These are phyloP conservation scores for Hypoxylon rickii DNA, from an alignment of 495 filamentous ascomycete genomes.

Conservation along the genomic window DNA sequence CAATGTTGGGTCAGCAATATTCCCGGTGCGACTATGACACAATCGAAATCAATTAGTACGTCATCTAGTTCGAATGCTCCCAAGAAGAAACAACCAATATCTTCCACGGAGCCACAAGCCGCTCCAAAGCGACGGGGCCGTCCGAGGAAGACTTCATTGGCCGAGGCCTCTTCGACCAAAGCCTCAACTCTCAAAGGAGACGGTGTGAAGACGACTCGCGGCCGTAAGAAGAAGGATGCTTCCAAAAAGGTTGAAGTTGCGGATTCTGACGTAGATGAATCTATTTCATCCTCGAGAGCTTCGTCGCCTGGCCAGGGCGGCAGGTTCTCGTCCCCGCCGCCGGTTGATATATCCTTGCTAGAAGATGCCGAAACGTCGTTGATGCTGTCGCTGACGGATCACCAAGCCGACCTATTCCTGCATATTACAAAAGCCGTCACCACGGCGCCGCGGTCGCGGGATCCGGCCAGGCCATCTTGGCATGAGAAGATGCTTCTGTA, in stretches of 20 bases:
- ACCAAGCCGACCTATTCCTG: constrained; percentile 54
- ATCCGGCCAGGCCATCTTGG: constrained; percentile 65
- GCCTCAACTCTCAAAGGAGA: constrained; percentile 20
- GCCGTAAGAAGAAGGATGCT: constrained; percentile 14
- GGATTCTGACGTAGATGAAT: constrained; percentile 52
- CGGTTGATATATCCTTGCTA: constrained; percentile 39
- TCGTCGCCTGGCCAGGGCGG: constrained; percentile 42
- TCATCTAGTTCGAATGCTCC: constrained; percentile 7
- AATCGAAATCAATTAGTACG: constrained; percentile 32
- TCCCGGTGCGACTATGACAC: constrained; percentile 5
- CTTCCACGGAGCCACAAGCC: constrained; percentile 1
- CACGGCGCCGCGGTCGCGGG: constrained; percentile 52
- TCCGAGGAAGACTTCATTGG: constrained; percentile 43
- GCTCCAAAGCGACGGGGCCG: constrained; percentile 49
- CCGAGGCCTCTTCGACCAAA: constrained; percentile 20
- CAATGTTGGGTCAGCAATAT: constrained; percentile 69
- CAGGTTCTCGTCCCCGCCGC: constrained; percentile 43
- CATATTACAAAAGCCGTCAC: constrained; percentile 71
- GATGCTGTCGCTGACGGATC: constrained; percentile 36
- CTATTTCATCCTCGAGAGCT: constrained; percentile 39
- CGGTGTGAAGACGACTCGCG: constrained; percentile 26
- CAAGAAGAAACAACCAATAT: constrained; percentile 13
- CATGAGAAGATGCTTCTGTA: constrained; percentile 93
- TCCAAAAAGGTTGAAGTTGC: constrained; percentile 61
- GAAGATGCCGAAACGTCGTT: constrained; percentile 51